These are phyloP conservation scores for Ambrosia trifida DNA, from an alignment of 129 eudicot species.

Conservation along the genomic window DNA sequence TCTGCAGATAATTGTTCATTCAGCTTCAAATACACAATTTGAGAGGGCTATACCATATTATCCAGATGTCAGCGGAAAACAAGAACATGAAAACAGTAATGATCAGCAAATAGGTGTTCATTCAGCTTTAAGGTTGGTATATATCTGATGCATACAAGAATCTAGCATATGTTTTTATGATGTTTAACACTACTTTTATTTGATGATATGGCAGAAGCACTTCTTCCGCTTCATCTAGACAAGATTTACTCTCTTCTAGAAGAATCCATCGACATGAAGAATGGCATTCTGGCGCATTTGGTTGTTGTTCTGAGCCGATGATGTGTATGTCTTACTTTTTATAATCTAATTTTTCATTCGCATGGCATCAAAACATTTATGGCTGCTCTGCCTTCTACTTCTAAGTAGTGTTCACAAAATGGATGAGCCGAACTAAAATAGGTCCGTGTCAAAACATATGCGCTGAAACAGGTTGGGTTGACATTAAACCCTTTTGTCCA, in stretches of 20 bases:
- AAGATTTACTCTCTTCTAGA: slow-evolving; percentile 46
- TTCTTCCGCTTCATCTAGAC: slow-evolving; percentile 46
- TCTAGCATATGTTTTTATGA: not conserved
- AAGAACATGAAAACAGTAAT: slow-evolving; percentile 36
- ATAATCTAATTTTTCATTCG: slow-evolving; percentile 8
- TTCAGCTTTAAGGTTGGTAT: slow-evolving; percentile 20
- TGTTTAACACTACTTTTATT: not conserved
- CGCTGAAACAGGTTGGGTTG: not conserved
- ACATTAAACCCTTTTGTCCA: not conserved
- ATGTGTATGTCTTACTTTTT: slow-evolving; percentile 71
- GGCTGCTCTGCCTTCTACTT: not conserved
- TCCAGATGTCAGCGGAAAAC: slow-evolving; percentile 35
- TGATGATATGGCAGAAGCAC: slow-evolving; percentile 49
- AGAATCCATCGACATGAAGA: slow-evolving; percentile 51
- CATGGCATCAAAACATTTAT: not conserved
- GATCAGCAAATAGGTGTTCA: slow-evolving; percentile 34
- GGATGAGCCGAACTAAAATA: not conserved
- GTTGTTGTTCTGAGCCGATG: slow-evolving; percentile 85
- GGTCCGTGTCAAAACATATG: not conserved
- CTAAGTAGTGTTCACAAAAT: slow-evolving; percentile 5
- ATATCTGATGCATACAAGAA: not conserved
- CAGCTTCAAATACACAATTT: slow-evolving; percentile 51
- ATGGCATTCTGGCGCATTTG: slow-evolving; percentile 83
- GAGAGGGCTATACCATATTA: slow-evolving; percentile 41
- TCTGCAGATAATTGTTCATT: slow-evolving; percentile 33